A percentile compares a stretch with the other conserved stretches of the same genome.
Conservation (phyloP, 2,329 filamentous ascomycete species). For the Pseudopithomyces chartarum region DNA sequence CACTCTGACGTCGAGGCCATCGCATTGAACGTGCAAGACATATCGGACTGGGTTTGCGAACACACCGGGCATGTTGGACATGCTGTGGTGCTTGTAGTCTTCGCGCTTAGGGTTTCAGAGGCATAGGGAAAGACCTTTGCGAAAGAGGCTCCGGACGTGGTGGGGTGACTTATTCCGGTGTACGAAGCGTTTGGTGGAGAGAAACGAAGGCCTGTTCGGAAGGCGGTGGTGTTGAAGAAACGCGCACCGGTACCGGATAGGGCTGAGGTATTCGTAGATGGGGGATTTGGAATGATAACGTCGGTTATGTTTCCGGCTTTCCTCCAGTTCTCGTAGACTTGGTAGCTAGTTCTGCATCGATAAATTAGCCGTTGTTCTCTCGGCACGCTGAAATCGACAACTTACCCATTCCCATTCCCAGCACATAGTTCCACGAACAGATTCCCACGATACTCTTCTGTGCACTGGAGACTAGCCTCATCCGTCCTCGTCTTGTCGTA, state of each 20-base stretch:
- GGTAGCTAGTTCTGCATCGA: neutral
- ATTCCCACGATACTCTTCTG: conserved; percentile 1
- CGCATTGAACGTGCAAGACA: neutral
- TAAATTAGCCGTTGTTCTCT: neutral
- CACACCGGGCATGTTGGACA: neutral
- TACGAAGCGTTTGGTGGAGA: neutral
- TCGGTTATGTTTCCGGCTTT: neutral
- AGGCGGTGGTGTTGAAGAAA: neutral
- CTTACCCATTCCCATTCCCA: conserved; percentile 9
- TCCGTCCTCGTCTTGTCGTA: conserved; percentile 1
- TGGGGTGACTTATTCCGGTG: neutral
- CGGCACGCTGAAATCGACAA: neutral
- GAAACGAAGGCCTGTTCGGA: neutral
- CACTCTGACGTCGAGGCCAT: neutral
- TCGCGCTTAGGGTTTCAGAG: neutral
- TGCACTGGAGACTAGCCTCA: neutral
- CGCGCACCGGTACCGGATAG: neutral
- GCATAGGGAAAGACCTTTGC: neutral
- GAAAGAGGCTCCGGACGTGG: neutral
- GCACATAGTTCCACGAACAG: conserved; percentile 9
- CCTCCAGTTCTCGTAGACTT: neutral
- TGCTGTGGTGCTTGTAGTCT: neutral
- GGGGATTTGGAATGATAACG: neutral
- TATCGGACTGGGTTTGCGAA: neutral
- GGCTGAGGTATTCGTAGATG: neutral